phyloP scores from a whole-genome alignment of 192 early-diverging fungal genomes.

The Dimargaris xerosporica region DNA sequence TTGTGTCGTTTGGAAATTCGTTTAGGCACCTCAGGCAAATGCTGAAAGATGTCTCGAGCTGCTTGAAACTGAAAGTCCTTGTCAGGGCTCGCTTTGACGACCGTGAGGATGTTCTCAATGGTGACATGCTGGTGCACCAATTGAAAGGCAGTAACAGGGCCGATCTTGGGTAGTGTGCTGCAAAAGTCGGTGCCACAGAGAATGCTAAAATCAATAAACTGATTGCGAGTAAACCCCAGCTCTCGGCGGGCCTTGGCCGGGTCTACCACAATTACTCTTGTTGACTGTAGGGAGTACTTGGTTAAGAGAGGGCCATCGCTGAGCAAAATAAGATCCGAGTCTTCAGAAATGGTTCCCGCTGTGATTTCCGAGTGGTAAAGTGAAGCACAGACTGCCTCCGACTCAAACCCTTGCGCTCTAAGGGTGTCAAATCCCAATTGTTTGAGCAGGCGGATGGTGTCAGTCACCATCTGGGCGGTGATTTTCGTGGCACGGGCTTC shows the following conservation, averaged over 20 bases:
- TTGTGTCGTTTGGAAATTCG: too few relatives aligned
- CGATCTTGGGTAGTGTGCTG: conserved; percentile 44
- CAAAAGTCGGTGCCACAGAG: conserved; percentile 65
- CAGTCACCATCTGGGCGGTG: conserved; percentile 24
- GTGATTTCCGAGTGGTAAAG: conserved; percentile 29
- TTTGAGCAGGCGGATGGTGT: conserved; percentile 30
- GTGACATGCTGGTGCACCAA: conserved; percentile 39
- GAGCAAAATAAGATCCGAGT: conserved; percentile 38
- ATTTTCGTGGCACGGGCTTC: conserved; percentile 26
- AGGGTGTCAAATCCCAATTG: conserved; percentile 35
- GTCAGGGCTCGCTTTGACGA: background rate
- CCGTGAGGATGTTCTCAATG: conserved; percentile 40
- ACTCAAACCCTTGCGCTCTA: conserved; percentile 31
- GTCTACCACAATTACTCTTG: conserved; percentile 32
- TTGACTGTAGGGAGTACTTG: conserved; percentile 19
- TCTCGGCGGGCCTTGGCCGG: conserved; percentile 23
- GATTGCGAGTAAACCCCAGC: conserved; percentile 31
- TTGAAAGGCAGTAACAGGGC: conserved; percentile 40
- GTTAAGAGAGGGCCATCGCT: conserved; percentile 32
- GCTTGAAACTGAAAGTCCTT: conserved; percentile 2
- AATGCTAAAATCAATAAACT: conserved; percentile 58
- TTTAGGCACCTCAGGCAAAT: too few relatives aligned
- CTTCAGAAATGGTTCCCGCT: conserved; percentile 34
- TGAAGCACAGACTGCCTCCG: conserved; percentile 49
- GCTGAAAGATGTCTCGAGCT: too few relatives aligned